These are phyloP conservation scores for Cenchrus fungigraminus DNA, from an alignment of 176 grass and related monocot species.

Conservation along the genomic window DNA sequence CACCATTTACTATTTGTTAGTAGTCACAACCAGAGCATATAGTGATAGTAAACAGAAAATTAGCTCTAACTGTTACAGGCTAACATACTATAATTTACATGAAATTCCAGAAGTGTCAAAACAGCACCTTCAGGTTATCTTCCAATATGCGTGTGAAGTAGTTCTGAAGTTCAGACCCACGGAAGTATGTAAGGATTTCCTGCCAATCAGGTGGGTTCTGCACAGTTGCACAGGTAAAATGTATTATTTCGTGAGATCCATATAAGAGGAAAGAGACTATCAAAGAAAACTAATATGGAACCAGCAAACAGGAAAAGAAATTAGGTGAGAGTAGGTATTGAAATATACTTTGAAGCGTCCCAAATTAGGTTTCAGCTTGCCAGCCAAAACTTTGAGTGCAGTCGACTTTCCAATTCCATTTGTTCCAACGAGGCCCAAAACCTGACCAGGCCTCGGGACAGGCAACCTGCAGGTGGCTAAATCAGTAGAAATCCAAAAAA, in stretches of 20 bases:
- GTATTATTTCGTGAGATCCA: slow-evolving; percentile 4
- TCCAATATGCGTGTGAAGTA: slow-evolving; percentile 94
- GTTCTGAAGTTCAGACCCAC: slow-evolving; percentile 89
- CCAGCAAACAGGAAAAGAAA: slow-evolving; percentile 33
- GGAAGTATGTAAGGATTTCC: slow-evolving; percentile 92
- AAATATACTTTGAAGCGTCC: slow-evolving; percentile 78
- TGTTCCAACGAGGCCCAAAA: slow-evolving; percentile 88
- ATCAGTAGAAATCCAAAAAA: slow-evolving; percentile 30
- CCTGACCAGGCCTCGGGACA: slow-evolving; percentile 92
- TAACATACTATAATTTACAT: slow-evolving; percentile 14
- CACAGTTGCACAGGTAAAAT: slow-evolving; percentile 21
- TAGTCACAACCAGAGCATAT: not conserved
- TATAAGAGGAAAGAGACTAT: not conserved
- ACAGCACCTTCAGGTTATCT: slow-evolving; percentile 78
- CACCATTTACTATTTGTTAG: not conserved
- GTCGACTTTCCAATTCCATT: slow-evolving; percentile 98
- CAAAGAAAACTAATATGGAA: slow-evolving; percentile 11
- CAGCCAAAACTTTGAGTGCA: slow-evolving; percentile 87
- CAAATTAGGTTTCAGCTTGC: slow-evolving; percentile 96
- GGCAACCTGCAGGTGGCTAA: slow-evolving; percentile 61
- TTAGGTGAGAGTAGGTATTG: not conserved
- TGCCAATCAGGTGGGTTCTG: slow-evolving; percentile 94
- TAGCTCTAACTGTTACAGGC: not conserved
- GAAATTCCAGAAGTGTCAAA: slow-evolving; percentile 8
- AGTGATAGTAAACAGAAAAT: slow-evolving; percentile 7